phyloP scores from a whole-genome alignment of 2,329 filamentous ascomycete genomes.

The Fusarium oxysporum region DNA sequence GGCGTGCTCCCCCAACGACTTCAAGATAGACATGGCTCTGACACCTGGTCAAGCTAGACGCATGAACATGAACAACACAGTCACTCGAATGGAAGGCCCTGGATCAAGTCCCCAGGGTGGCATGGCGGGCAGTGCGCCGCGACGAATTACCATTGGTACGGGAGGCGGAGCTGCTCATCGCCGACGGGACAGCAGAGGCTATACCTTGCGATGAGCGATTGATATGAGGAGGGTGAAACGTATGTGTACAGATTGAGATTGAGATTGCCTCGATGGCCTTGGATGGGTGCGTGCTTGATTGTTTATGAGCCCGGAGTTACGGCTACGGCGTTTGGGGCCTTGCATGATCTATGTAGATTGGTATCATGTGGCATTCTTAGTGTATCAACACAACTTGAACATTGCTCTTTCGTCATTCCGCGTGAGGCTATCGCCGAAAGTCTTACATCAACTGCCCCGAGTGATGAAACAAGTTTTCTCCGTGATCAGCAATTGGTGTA shows the following conservation, averaged over 20 bases:
- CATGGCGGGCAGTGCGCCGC: conserved; percentile 42
- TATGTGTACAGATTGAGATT: conserved; percentile 10
- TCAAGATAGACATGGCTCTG: conserved; percentile 54
- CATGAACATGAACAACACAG: conserved; percentile 64
- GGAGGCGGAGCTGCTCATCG: conserved; percentile 45
- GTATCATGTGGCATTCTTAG: conserved; percentile 30
- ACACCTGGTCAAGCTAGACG: conserved; percentile 67
- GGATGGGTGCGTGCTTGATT: conserved; percentile 37
- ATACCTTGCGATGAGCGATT: conserved; percentile 47
- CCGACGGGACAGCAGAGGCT: conserved; percentile 48
- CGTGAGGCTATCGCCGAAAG: background rate
- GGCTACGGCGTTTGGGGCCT: conserved; percentile 36
- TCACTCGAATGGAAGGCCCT: conserved; percentile 42
- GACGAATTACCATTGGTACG: conserved; percentile 55
- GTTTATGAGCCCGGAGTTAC: conserved; percentile 43
- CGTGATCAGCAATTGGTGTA: background rate
- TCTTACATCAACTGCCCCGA: fast-evolving
- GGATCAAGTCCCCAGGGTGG: conserved; percentile 42
- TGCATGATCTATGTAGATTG: conserved; percentile 37
- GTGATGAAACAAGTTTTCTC: background rate
- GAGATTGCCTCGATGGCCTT: conserved; percentile 36
- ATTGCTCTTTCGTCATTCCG: background rate
- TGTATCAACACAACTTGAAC: conserved; percentile 23
- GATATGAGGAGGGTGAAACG: background rate
- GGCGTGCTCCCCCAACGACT: conserved; percentile 61